These are phyloP conservation scores for Crithidia mellificae DNA, from an alignment of 208 protist genomes.

Conservation along the genomic window DNA sequence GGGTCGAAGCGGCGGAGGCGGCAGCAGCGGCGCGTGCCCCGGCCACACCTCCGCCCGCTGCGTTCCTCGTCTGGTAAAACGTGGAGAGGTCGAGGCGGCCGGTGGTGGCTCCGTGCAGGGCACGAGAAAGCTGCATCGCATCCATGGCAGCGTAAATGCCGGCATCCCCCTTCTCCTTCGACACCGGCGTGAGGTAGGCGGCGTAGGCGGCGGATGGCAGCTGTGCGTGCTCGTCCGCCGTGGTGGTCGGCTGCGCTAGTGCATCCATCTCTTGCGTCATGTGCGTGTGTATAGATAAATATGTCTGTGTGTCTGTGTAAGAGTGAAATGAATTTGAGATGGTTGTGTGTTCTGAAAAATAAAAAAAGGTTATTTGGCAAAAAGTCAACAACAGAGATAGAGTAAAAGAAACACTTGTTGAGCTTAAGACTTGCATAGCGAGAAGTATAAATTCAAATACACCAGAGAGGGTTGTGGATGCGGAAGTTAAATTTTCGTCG, in stretches of 20 bases:
- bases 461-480: no score
- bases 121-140: constrained; percentile 59
- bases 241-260: not conserved
- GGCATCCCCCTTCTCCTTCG: constrained; percentile 74
- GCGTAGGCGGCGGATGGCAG: constrained; percentile 1
- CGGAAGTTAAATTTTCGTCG: no score
- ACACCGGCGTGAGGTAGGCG: constrained; percentile 34
- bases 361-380: no score
- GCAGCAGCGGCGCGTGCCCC: no score
- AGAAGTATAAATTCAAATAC: no score
- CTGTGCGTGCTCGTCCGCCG: not conserved
- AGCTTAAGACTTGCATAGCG: no score
- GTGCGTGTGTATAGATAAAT: not conserved
- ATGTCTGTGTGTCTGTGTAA: not conserved
- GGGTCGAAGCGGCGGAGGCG: no score
- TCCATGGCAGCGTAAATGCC: constrained; percentile 77
- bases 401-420: no score
- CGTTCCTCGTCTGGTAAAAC: constrained; percentile 10
- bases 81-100: constrained; percentile 40
- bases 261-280: not conserved
- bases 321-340: no score
- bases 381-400: no score
- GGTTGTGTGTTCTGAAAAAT: not conserved
- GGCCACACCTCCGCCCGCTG: not conserved
- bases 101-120: constrained; percentile 64